Conservation (phyloP, 352 stramenopile species). For the Phytophthora pisi region DNA sequence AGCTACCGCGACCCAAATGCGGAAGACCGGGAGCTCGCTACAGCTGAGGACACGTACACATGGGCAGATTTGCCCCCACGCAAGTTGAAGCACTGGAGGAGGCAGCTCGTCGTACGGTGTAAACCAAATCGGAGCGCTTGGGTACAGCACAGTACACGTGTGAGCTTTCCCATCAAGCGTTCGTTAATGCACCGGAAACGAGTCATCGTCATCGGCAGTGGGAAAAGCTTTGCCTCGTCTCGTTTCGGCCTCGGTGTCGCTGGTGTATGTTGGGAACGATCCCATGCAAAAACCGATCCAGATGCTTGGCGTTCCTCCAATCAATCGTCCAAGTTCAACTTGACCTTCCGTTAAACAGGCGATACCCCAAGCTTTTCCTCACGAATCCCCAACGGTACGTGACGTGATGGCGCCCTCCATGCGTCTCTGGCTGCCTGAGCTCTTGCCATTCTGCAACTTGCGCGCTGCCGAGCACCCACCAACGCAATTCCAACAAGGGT, state of each 20-base stretch:
- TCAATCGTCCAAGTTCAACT: slow-evolving; percentile 9
- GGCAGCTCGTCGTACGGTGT: too few relatives aligned
- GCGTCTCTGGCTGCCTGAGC: neutral
- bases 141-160: too few relatives aligned
- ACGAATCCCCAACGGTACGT: slow-evolving; percentile 1
- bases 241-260: neutral
- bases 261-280: neutral
- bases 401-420: neutral
- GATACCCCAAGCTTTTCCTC: neutral
- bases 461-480: neutral
- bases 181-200: neutral
- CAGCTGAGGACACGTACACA: too few relatives aligned
- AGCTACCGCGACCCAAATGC: neutral
- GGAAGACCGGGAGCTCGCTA: neutral
- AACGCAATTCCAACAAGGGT: neutral
- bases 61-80: too few relatives aligned
- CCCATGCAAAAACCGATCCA: neutral
- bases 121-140: too few relatives aligned
- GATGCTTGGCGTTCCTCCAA: slow-evolving; percentile 1
- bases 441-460: neutral
- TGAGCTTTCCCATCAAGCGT: neutral
- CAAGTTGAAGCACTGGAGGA: too few relatives aligned
- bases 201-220: neutral
- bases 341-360: slow-evolving; percentile 8
- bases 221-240: slow-evolving; percentile 3